Conservation (phyloP, 495 filamentous ascomycete genomes). For the Alectoria sarmentosa region DNA sequence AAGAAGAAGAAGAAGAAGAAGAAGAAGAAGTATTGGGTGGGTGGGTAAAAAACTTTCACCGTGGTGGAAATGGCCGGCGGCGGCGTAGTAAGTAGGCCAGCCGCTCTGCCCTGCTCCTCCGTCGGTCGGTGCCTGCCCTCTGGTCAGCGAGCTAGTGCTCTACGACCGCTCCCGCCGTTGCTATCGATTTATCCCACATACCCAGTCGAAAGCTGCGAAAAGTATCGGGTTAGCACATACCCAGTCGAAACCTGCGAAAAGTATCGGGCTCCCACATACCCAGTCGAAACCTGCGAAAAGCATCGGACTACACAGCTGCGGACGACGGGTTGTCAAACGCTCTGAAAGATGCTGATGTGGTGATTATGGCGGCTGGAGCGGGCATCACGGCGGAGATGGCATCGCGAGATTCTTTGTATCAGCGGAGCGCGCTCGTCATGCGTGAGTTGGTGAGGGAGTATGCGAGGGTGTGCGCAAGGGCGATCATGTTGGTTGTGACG, state of each 20-base stretch:
- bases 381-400: neutral
- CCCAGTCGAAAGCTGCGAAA: no score
- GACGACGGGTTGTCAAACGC: neutral
- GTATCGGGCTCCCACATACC: neutral
- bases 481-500: neutral
- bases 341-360: neutral
- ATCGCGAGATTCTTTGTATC: neutral
- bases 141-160: neutral
- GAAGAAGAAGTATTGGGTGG: no score
- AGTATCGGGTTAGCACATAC: no score
- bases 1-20: no score
- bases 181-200: neutral
- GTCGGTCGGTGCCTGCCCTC: neutral
- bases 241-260: no score
- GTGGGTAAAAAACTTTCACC: no score
- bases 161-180: neutral
- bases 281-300: no score
- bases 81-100: neutral
- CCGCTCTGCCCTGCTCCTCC: neutral
- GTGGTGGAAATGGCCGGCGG: no score
- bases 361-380: neutral
- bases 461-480: neutral
- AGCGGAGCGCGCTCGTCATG: neutral
- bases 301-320: neutral
- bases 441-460: neutral